A percentile compares a stretch with the other conserved stretches of the same genome.
phyloP scores from a whole-genome alignment of 2,329 filamentous ascomycete species.

The Beauveria varroae region DNA sequence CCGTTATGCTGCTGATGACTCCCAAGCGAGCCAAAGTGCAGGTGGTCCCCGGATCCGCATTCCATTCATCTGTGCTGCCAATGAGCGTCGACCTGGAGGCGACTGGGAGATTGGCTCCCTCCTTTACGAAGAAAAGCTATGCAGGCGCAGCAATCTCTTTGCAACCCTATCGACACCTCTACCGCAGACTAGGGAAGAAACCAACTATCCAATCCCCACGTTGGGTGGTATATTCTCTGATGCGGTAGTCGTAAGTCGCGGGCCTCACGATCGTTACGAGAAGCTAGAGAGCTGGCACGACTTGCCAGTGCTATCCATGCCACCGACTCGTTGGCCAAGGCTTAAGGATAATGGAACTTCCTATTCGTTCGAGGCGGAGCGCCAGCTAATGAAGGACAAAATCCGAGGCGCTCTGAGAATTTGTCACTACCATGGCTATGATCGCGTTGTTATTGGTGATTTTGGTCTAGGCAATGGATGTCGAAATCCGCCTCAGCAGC shows the following conservation, averaged over 20 bases:
- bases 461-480: constrained; percentile 58
- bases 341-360: constrained; percentile 57
- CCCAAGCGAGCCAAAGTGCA: constrained; percentile 25
- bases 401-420: constrained; percentile 64
- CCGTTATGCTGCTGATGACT: constrained; percentile 41
- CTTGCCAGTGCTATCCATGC: constrained; percentile 66
- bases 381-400: constrained; percentile 64
- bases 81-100: constrained; percentile 70
- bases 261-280: constrained; percentile 59
- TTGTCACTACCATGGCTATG: constrained; percentile 52
- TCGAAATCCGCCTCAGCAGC: constrained; percentile 56
- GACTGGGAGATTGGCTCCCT: constrained; percentile 63
- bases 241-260: constrained; percentile 65
- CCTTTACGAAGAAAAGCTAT: constrained; percentile 57
- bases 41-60: constrained; percentile 35
- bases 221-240: constrained; percentile 64
- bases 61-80: constrained; percentile 65
- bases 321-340: constrained; percentile 66
- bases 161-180: constrained; percentile 58
- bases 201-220: constrained; percentile 65
- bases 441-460: constrained; percentile 53
- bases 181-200: constrained; percentile 33
- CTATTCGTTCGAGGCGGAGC: constrained; percentile 66
- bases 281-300: constrained; percentile 46
- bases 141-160: constrained; percentile 65